Evolutionary conservation across 2,329 filamentous ascomycete genomes (phyloP), one percentile per base, ranked within the genome.

Genomic region (Aureobasidium lini): DNA sequence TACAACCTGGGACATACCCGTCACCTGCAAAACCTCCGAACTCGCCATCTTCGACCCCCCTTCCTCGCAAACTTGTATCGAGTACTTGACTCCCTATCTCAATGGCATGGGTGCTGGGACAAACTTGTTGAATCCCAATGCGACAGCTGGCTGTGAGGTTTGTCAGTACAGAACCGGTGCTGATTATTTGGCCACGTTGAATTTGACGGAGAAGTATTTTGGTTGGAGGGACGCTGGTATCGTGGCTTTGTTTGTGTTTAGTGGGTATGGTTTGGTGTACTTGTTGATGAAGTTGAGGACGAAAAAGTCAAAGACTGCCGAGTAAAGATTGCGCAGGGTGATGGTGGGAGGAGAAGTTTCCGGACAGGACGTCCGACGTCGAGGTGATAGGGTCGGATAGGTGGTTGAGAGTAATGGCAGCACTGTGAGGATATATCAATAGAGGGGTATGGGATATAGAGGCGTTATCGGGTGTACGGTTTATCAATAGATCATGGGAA

Each of bases 1-100:
- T 57, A 86, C 82, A 0, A 87, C 87, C 67, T 81, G 78, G 76
- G 63, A 73, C 29, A 62, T 64, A 28, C 70, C 68, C 16, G 65
- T 72, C 10, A 65, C 70, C 4, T 62, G 66, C 31, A 70, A 67
- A 5, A 32, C 67, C 0, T 67, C 69, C 2, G 67, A 69, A 63
- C 66, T 84, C 0, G 69, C 71, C 11, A 42, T 66, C 7, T 71
- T 75, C 61, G 63, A 70, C 37, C 71, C 71, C 3, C 72, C 71
- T 1, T 43, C 62, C 6, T 68, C 66, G 37, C 67, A 69, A 39
- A 70, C 71, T 0, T 75, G 73, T 57, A 67, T 64, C 18, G 49
- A 67, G 66, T 81, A 79, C 66, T 69, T 79, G 63, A 18, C 57
- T 0, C 31, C 62, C 4, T 79, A 72, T 64, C 71, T 74, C 1